Evolutionary conservation across 1,284 basidiomycete species (phyloP), one percentile per base, ranked within the genome.

Genomic region (Ganoderma lingzhi): DNA sequence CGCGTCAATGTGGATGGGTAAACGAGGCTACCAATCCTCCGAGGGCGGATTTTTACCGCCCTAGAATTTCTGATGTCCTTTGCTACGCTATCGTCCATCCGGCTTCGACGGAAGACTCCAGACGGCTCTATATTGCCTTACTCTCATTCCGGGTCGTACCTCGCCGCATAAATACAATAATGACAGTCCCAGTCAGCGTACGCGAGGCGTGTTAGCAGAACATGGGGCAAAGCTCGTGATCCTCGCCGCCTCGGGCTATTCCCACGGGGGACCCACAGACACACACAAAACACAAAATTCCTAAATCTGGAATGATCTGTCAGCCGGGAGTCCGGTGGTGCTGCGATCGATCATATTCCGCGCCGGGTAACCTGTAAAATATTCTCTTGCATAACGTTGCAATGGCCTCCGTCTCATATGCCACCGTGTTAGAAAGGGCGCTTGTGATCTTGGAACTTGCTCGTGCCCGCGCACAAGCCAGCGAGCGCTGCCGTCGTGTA

Each of bases 221-320:
- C 35, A 58, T 35, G 69, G 51, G 35, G 28, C 30, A 63, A 62
- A 55, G 41, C 70, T 64, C 62, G 69, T 66, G 65, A 65, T 56
- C 23, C 45, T 19, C 42, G 19, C 60, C 37, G 19, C 39, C 48
- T 23, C 41, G 63, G 45, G 35, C 35, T 15, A 17, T 56, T 71
- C 70, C 32, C 70, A 69, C 70, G 23, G 68, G 35, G 70, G 63
- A 68, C 71, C 71, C 68, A 72, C 71, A 67, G 30, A 70, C 63
- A 53, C 68, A 67, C 51, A 72, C 63, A 65, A 65, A 23, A 63
- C 23, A 4, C 19, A 65, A 23, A 59, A 39, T n/a, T 69, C 15
- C 68, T 48, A n/a, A 15, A 48, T 65, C 3, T 5, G 58, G 68
- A 9, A 69, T 37, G 55, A n/a, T 59, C 4, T 60, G 17, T 23